These are phyloP conservation scores for Gossypioides kirkii DNA, from an alignment of 345 rosid genomes.

Conservation along the genomic window DNA sequence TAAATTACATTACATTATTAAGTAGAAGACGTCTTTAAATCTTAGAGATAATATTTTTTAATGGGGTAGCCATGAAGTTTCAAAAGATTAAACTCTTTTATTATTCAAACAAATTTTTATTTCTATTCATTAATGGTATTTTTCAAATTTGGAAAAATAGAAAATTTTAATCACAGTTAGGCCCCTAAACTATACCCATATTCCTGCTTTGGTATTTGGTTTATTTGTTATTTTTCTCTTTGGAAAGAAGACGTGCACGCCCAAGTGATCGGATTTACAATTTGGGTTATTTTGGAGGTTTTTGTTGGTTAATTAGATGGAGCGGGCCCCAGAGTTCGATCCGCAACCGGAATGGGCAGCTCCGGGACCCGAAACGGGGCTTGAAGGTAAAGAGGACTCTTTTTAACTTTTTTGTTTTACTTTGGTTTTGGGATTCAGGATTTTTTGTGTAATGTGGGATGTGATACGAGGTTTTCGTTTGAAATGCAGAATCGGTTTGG, in stretches of 20 bases:
- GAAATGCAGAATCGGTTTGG: conserved; percentile 67
- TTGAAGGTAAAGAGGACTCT: conserved; percentile 46
- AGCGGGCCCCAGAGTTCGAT: conserved; percentile 66
- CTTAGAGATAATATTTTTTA: no score
- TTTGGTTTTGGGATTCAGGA: conserved; percentile 21
- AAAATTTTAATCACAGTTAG: no score
- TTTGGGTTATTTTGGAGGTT: conserved; percentile 8
- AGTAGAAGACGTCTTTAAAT: no score
- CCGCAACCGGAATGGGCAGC: conserved; percentile 64
- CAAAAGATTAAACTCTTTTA: no score
- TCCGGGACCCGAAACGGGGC: conserved; percentile 53
- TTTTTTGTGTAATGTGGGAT: conserved; percentile 20
- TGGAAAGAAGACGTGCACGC: conserved; percentile 17
- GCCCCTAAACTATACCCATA: no score
- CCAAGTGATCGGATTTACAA: conserved; percentile 40
- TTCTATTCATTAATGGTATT: no score
- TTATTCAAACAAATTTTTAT: no score
- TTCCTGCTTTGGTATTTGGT: no score
- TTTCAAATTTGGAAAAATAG: no score
- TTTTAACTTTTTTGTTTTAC: neutral
- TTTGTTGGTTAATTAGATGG: conserved; percentile 34
- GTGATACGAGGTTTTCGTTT: conserved; percentile 19
- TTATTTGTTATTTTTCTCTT: neutral
- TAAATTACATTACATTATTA: no score
- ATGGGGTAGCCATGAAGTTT: no score